Evolutionary conservation across 2,329 filamentous ascomycete species (phyloP).

Genomic region (Alternaria rosae): DNA sequence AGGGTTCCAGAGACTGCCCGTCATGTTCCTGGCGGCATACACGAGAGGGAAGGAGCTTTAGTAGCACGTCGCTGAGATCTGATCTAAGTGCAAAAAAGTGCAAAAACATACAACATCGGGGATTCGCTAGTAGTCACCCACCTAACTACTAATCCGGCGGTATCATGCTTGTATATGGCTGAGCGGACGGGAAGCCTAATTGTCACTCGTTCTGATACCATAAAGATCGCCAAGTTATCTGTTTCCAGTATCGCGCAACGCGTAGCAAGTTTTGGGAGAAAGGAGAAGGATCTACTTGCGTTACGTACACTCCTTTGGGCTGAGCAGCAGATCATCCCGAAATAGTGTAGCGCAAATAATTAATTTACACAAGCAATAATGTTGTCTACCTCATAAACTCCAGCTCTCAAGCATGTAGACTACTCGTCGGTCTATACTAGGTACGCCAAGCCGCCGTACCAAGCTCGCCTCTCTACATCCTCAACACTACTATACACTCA

Average conservation of each 20-base stretch:
- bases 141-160: neutral
- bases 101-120: neutral
- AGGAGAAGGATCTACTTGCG: conserved; percentile 14
- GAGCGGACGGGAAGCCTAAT: neutral
- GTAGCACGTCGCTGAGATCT: too few relatives aligned
- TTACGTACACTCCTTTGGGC: conserved; percentile 8
- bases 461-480: conserved; percentile 20
- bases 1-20: neutral
- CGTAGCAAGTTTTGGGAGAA: conserved; percentile 8
- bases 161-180: neutral
- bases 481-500: conserved; percentile 16
- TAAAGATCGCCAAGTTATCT: conserved; percentile 7
- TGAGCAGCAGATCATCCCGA: conserved; percentile 12
- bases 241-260: conserved; percentile 10
- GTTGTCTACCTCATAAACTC: conserved; percentile 10
- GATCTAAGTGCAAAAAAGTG: too few relatives aligned
- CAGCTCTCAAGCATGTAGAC: conserved; percentile 19
- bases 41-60: too few relatives aligned
- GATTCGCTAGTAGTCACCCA: neutral
- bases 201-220: conserved; percentile 5
- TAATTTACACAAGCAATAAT: conserved; percentile 12
- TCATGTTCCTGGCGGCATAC: too few relatives aligned
- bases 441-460: conserved; percentile 18
- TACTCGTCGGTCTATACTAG: conserved; percentile 14
- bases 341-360: conserved; percentile 8